phyloP scores from a whole-genome alignment of 2,329 filamentous ascomycete genomes.

The Cercospora berteroae region DNA sequence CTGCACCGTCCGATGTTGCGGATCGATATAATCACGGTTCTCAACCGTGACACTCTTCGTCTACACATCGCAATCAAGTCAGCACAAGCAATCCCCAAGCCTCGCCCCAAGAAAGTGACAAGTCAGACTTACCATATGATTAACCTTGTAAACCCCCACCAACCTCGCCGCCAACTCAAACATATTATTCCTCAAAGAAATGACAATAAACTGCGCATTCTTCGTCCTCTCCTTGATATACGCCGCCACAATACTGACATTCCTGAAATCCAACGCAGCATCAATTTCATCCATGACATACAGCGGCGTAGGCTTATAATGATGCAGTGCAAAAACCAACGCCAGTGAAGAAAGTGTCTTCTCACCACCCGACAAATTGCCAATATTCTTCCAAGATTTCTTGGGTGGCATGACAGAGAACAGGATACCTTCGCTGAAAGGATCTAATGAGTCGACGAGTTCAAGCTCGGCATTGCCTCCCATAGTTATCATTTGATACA shows the following conservation, averaged over 20 bases:
- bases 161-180: slow-evolving; percentile 95
- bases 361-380: slow-evolving; percentile 91
- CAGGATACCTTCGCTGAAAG: slow-evolving; percentile 92
- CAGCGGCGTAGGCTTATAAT: slow-evolving; percentile 94
- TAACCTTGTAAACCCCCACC: slow-evolving; percentile 98
- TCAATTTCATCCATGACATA: slow-evolving; percentile 99
- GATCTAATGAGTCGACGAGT: slow-evolving; percentile 91
- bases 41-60: slow-evolving; percentile 55
- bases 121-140: slow-evolving; percentile 69
- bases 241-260: slow-evolving; percentile 95
- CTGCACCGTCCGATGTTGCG: slow-evolving; percentile 18
- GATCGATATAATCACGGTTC: slow-evolving; percentile 49
- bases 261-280: slow-evolving; percentile 93
- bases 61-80: slow-evolving; percentile 31
- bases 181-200: slow-evolving; percentile 98
- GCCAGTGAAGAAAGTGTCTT: slow-evolving; percentile 94
- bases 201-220: slow-evolving; percentile 99
- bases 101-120: not conserved
- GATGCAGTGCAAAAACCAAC: slow-evolving; percentile 94
- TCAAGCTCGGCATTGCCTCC: slow-evolving; percentile 97
- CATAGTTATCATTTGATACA: slow-evolving; percentile 99
- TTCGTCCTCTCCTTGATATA: slow-evolving; percentile 99
- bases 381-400: slow-evolving; percentile 99
- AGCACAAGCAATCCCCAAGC: not conserved
- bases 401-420: slow-evolving; percentile 99